Percentiles rank a stretch among this genome's conserved stretches.
These are phyloP conservation scores for Chimonanthus praecox DNA, from an alignment of 164 flowering plant species.

Conservation along the genomic window DNA sequence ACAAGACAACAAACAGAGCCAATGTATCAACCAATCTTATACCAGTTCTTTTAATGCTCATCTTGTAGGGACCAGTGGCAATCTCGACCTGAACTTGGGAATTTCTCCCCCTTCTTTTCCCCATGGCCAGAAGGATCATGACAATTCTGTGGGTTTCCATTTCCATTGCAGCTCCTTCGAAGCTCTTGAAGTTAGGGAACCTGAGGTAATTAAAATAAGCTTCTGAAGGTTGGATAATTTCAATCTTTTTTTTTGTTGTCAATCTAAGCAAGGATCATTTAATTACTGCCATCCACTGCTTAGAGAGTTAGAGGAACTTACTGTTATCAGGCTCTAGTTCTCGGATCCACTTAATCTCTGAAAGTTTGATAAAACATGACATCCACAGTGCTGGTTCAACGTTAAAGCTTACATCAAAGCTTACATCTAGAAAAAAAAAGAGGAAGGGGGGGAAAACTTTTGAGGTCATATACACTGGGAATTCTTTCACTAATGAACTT, in stretches of 20 bases:
- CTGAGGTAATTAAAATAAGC: slow-evolving; percentile 28
- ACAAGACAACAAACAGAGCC: not conserved
- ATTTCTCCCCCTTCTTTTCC: slow-evolving; percentile 38
- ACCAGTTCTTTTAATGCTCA: not conserved
- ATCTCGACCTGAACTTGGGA: slow-evolving; percentile 64
- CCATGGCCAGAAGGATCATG: slow-evolving; percentile 20
- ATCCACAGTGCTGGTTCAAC: not conserved
- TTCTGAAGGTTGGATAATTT: not conserved
- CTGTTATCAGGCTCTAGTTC: not conserved
- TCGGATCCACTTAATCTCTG: not conserved
- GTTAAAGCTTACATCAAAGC: too few relatives aligned
- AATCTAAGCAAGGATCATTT: not conserved
- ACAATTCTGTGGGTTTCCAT: slow-evolving; percentile 15
- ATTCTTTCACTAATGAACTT: not conserved
- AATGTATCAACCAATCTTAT: not conserved
- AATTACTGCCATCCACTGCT: not conserved
- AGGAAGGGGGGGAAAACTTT: too few relatives aligned
- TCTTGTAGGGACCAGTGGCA: slow-evolving; percentile 30
- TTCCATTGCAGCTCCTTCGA: slow-evolving; percentile 26
- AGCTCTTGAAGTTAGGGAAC: slow-evolving; percentile 22
- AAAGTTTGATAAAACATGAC: not conserved
- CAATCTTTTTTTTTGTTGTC: not conserved
- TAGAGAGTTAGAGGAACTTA: not conserved
- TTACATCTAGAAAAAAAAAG: too few relatives aligned
- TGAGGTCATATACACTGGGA: not conserved